Evolutionary conservation across 768 basidiomycete genomes (phyloP), one percentile per base, ranked within the genome.

Genomic region (Inosperma sp.): DNA sequence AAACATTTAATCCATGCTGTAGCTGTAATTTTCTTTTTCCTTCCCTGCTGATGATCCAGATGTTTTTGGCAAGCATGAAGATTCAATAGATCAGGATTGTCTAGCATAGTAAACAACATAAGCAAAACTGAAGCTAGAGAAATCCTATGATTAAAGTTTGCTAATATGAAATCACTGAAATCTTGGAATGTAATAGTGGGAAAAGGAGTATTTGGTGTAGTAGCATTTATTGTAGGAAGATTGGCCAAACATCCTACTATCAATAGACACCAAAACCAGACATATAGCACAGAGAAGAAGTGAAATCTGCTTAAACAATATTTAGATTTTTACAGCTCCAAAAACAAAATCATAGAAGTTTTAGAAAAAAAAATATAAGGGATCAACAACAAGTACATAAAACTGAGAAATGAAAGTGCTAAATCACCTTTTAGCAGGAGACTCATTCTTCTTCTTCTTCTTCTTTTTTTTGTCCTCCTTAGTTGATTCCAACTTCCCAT

Each of bases 31-130:
- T 19, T n/a, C n/a, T 36, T n/a, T 19, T 36, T n/a, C n/a, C n/a
- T 16, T 36, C 19, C 19, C n/a, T 16, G n/a, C 46, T 53, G 22
- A 36, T 58, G 48, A n/a, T n/a, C n/a, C n/a, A n/a, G n/a, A n/a
- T n/a, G n/a, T n/a, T n/a, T n/a, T 37, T 55, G 52, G 14, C 55
- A 21, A 8, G 49, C 52, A 54, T 60, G 56, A n/a, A 62, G 47
- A 36, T 55, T 54, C n/a, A 62, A 35, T 6, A 62, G 49, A 33
- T 59, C 50, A 13, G 49, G 33, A 39, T 62, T 62, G 19, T 62
- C 52, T n/a, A 47, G 44, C 29, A 59, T 17, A 19, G 51, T 52
- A 37, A 62, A 58, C 5, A 62, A 48, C 5, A 62, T 39, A 21
- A 59, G 26, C 12, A 61, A 46, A 26, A 51, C 50, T 37, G 58